phyloP scores from a whole-genome alignment of 2,329 filamentous ascomycete species.

The Fusarium avenaceum region DNA sequence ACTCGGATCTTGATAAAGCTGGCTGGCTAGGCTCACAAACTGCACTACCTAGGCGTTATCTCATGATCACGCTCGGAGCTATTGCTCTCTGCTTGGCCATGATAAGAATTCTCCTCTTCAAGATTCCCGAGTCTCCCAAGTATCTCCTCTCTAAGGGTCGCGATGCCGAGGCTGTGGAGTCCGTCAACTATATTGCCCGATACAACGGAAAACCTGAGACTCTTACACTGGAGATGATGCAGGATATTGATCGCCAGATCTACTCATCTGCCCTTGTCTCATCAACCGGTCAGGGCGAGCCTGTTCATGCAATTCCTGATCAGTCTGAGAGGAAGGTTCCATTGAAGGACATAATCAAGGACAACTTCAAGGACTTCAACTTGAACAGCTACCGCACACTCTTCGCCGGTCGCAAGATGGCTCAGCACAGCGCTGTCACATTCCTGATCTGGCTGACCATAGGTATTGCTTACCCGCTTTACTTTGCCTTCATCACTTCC shows the following conservation, averaged over 20 bases:
- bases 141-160: too few relatives aligned
- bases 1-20: too few relatives aligned
- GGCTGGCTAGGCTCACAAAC: too few relatives aligned
- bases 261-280: neutral
- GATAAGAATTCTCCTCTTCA: too few relatives aligned
- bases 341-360: slow-evolving; percentile 14
- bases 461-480: slow-evolving; percentile 69
- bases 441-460: slow-evolving; percentile 70
- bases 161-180: neutral
- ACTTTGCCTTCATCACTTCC: slow-evolving; percentile 62
- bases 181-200: slow-evolving; percentile 25
- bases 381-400: slow-evolving; percentile 66
- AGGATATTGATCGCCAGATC: slow-evolving; percentile 33
- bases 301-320: neutral
- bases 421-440: slow-evolving; percentile 66
- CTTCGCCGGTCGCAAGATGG: slow-evolving; percentile 66
- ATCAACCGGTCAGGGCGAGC: neutral
- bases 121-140: too few relatives aligned
- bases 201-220: slow-evolving; percentile 30
- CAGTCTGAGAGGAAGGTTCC: slow-evolving; percentile 3
- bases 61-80: too few relatives aligned
- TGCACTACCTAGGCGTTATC: too few relatives aligned
- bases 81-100: too few relatives aligned
- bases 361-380: slow-evolving; percentile 62
- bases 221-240: slow-evolving; percentile 36